phyloP scores from a whole-genome alignment of 106 monocot genomes.

The Xerophyta viscosa region DNA sequence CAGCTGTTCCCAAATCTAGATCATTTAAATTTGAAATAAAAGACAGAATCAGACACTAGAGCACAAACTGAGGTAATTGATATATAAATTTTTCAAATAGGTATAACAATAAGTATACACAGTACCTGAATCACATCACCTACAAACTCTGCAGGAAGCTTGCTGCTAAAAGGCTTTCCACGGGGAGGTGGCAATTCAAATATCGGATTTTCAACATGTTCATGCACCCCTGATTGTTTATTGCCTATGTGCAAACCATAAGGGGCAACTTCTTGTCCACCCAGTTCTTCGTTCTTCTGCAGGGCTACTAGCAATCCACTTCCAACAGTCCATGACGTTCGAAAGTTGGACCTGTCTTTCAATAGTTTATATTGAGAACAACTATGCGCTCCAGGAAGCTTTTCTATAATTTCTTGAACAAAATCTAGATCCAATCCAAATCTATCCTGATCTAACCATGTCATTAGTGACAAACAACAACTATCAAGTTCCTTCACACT shows the following conservation, averaged over 20 bases:
- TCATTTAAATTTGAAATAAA: slow-evolving; percentile 7
- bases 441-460: slow-evolving; percentile 85
- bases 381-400: slow-evolving; percentile 47
- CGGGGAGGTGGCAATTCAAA: slow-evolving; percentile 23
- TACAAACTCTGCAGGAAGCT: slow-evolving; percentile 60
- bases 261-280: slow-evolving; percentile 20
- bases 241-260: slow-evolving; percentile 21
- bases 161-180: slow-evolving; percentile 60
- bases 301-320: slow-evolving; percentile 53
- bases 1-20: slow-evolving; percentile 86
- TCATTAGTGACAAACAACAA: slow-evolving; percentile 34
- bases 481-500: slow-evolving; percentile 46
- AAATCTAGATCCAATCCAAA: slow-evolving; percentile 88
- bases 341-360: slow-evolving; percentile 39
- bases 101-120: background rate
- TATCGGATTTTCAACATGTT: slow-evolving; percentile 13
- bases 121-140: slow-evolving; percentile 93
- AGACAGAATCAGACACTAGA: background rate
- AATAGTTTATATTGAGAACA: slow-evolving; percentile 61
- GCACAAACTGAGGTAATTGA: too few species aligned
- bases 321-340: slow-evolving; percentile 49
- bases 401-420: slow-evolving; percentile 84
- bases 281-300: slow-evolving; percentile 19
- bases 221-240: slow-evolving; percentile 3
- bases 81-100: too few species aligned